Percentiles rank a stretch among this genome's conserved stretches.
phyloP scores from a whole-genome alignment of 2,329 filamentous ascomycete species.

The Phyllosticta citrichinensis region DNA sequence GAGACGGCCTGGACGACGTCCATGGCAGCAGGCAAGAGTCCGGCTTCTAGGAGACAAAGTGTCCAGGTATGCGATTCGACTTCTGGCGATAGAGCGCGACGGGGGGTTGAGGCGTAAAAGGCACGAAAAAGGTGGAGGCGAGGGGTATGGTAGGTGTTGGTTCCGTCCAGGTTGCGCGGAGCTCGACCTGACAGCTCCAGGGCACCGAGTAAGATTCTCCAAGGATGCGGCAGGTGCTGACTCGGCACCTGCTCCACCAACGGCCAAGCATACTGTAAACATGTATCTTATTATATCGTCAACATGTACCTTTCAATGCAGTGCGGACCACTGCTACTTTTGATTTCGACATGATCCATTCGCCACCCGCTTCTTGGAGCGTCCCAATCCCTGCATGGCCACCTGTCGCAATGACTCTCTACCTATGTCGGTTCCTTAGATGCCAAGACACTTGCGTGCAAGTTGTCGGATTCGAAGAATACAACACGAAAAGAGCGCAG shows the following conservation, averaged over 20 bases:
- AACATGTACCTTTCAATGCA: too few relatives aligned
- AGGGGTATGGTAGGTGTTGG: background rate
- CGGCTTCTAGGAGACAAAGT: background rate
- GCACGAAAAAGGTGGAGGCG: background rate
- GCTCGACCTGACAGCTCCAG: background rate
- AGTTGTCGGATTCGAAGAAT: too few relatives aligned
- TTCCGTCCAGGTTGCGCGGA: background rate
- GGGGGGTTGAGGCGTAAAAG: background rate
- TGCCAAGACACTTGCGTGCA: too few relatives aligned
- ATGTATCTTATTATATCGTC: too few relatives aligned
- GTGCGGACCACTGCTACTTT: too few relatives aligned
- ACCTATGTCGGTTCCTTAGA: too few relatives aligned
- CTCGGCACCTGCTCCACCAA: background rate
- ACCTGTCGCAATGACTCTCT: too few relatives aligned
- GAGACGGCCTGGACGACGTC: constrained; percentile 88
- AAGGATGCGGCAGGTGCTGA: background rate
- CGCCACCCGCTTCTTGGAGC: too few relatives aligned
- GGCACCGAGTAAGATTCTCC: background rate
- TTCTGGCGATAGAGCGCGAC: background rate
- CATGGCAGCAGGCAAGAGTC: constrained; percentile 47
- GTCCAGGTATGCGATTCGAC: background rate
- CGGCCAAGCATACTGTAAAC: too few relatives aligned
- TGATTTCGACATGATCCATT: too few relatives aligned
- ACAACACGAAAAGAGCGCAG: too few relatives aligned
- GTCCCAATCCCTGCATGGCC: too few relatives aligned